Percentiles rank a stretch among this genome's conserved stretches.
Conservation (phyloP, 2,329 filamentous ascomycete genomes). For the Claviceps sorghi region DNA sequence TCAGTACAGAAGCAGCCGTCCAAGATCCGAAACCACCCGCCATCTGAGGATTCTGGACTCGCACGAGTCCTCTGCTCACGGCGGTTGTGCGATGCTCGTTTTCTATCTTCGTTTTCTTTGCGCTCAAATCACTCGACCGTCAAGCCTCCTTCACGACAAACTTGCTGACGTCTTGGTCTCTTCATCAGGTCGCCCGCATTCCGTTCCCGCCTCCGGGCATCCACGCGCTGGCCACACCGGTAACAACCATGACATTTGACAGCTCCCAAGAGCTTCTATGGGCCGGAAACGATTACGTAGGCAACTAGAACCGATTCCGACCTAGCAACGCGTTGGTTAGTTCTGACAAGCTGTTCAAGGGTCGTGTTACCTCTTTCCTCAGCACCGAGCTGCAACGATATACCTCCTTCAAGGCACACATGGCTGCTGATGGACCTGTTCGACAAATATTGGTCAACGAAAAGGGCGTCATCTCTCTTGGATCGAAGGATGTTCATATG, state of each 20-base stretch:
- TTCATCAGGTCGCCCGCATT: slow-evolving; percentile 58
- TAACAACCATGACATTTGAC: slow-evolving; percentile 79
- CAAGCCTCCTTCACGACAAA: background rate
- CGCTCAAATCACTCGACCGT: background rate
- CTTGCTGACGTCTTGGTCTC: slow-evolving; percentile 3
- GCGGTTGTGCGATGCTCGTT: background rate
- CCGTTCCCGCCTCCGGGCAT: slow-evolving; percentile 63
- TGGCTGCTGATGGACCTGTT: slow-evolving; percentile 58
- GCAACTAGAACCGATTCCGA: slow-evolving; percentile 16
- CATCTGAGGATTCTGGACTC: background rate
- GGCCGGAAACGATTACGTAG: slow-evolving; percentile 79
- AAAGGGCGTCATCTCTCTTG: slow-evolving; percentile 75
- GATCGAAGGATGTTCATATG: slow-evolving; percentile 74
- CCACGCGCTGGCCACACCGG: slow-evolving; percentile 53
- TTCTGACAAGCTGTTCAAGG: slow-evolving; percentile 37
- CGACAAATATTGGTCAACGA: slow-evolving; percentile 86
- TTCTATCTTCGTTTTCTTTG: background rate
- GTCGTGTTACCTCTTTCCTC: slow-evolving; percentile 78
- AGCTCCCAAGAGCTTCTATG: slow-evolving; percentile 79
- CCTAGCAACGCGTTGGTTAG: background rate
- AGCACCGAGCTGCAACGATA: slow-evolving; percentile 75
- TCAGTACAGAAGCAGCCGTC: slow-evolving; percentile 19
- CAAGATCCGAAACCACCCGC: background rate
- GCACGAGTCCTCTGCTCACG: background rate
- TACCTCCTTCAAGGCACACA: slow-evolving; percentile 76